phyloP scores from a whole-genome alignment of 495 filamentous ascomycete genomes.

The Podospora didyma region DNA sequence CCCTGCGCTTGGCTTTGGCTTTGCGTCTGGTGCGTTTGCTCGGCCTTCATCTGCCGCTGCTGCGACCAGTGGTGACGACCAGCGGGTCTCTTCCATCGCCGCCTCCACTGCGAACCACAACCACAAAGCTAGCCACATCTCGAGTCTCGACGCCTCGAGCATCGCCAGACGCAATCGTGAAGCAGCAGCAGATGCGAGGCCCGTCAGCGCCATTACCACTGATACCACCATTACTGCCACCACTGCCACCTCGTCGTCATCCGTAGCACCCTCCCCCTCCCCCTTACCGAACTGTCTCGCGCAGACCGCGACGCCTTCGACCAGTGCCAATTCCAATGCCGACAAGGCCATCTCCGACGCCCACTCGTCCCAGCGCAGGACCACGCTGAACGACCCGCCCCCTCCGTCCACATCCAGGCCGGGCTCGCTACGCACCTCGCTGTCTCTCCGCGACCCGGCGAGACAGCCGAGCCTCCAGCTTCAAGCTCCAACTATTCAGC shows the following conservation, averaged over 20 bases:
- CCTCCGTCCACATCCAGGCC: constrained; percentile 2
- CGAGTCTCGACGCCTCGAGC: too few species aligned
- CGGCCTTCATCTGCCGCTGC: not conserved
- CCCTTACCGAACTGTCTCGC: not conserved
- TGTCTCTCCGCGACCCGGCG: constrained; percentile 22
- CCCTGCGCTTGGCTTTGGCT: not conserved
- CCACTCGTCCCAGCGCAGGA: constrained; percentile 2
- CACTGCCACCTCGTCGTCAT: constrained; percentile 4
- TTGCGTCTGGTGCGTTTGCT: not conserved
- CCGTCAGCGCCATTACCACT: constrained; percentile 5
- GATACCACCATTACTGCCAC: constrained; percentile 1
- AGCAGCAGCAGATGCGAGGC: not conserved
- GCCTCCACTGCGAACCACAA: constrained; percentile 3
- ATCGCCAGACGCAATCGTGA: not conserved
- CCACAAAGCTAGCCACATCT: constrained; percentile 8
- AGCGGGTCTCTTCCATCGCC: not conserved
- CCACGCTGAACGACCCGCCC: constrained; percentile 20
- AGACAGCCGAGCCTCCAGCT: constrained; percentile 44
- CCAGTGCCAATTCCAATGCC: not conserved
- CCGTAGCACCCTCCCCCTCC: constrained; percentile 3
- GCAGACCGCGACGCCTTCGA: not conserved
- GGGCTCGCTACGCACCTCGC: not conserved
- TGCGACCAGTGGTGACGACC: not conserved
- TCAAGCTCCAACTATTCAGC: constrained; percentile 11
- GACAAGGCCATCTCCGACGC: not conserved